Evolutionary conservation across 2,329 filamentous ascomycete genomes (phyloP), one percentile per base, ranked within the genome.

Genomic region (Cercospora janseana): DNA sequence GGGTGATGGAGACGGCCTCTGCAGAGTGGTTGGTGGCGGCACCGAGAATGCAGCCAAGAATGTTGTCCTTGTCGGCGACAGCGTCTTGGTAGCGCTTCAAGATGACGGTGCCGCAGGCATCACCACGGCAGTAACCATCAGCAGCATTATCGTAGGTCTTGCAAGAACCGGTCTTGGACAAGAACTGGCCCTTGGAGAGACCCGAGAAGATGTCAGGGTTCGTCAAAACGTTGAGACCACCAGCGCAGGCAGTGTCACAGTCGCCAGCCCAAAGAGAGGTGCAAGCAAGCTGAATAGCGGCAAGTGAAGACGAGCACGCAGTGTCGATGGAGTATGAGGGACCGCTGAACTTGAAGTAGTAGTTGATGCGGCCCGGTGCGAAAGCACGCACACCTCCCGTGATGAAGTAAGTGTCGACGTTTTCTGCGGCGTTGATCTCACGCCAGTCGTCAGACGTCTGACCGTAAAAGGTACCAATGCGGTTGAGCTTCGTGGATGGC

Each of bases 1-100:
- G 86, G 0, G 88, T 93, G 62, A 94, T 93, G 1, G 87, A 91
- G 15, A 88, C 82, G 35, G 88, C 83, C 61, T 90, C 83, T 0
- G 86, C 86, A 1, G 86, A 91, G 69, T 93, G 88, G 68, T 93
- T 94, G 41, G 88, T 93, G 4, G 82, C 80, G 1, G 83, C 80
- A 21, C 83, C 87, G 1, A 87, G 75, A 41, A 95, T 86, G 56
- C 88, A 83, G 12, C 83, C 88, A n/a, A 91, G 76, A 31, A 76
- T 77, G 62, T 75, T 75, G 61, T 93, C 88, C 52, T 87, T 83
- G 61, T 93, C 87, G 1, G 80, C 80, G 44, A 87, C 67, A 1
- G 88, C 88, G 68, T 92, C 88, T 46, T 88, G 84, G 2, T 91
- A 80, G 26, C 88, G 79, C 75, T 94, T 94, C 40, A 93, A 72